Conservation (phyloP, 2,329 filamentous ascomycete genomes). For the Aschersonia sp. region DNA sequence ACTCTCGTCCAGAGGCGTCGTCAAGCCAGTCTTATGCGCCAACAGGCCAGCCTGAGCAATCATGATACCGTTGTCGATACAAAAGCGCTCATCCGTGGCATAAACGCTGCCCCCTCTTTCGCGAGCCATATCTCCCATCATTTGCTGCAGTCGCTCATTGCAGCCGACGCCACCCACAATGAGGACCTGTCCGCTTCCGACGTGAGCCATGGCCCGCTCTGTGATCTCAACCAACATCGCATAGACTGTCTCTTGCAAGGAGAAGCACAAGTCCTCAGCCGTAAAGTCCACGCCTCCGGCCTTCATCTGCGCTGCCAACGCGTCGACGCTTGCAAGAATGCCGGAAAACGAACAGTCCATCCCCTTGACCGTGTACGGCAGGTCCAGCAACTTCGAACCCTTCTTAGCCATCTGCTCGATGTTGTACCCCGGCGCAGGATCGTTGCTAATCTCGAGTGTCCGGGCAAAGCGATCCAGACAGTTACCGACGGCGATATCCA, state of each 20-base stretch:
- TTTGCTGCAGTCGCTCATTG: conserved; percentile 87
- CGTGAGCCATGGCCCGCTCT: conserved; percentile 95
- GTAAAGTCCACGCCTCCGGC: conserved; percentile 35
- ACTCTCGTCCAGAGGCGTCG: conserved; percentile 63
- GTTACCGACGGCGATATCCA: conserved; percentile 96
- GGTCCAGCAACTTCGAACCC: conserved; percentile 60
- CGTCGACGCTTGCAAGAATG: conserved; percentile 72
- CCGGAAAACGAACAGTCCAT: conserved; percentile 98
- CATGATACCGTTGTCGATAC: conserved; percentile 99
- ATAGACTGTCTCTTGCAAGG: conserved; percentile 86
- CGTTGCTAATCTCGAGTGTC: conserved; percentile 82
- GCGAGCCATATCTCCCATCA: conserved; percentile 94
- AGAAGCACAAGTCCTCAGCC: conserved; percentile 80
- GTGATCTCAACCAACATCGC: conserved; percentile 98
- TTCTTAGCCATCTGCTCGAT: conserved; percentile 85
- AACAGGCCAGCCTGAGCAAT: conserved; percentile 91
- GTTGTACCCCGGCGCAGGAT: conserved; percentile 94
- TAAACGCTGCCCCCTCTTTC: conserved; percentile 84
- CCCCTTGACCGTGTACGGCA: conserved; percentile 93
- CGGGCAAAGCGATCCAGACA: conserved; percentile 92
- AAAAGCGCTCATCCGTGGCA: conserved; percentile 93
- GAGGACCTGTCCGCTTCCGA: conserved; percentile 77
- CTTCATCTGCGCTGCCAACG: conserved; percentile 56
- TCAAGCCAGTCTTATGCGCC: conserved; percentile 69
- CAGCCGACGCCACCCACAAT: conserved; percentile 94